A percentile compares a stretch with the other conserved stretches of the same genome.
These are phyloP conservation scores for Mycena pura DNA, from an alignment of 768 basidiomycete genomes.

Conservation along the genomic window DNA sequence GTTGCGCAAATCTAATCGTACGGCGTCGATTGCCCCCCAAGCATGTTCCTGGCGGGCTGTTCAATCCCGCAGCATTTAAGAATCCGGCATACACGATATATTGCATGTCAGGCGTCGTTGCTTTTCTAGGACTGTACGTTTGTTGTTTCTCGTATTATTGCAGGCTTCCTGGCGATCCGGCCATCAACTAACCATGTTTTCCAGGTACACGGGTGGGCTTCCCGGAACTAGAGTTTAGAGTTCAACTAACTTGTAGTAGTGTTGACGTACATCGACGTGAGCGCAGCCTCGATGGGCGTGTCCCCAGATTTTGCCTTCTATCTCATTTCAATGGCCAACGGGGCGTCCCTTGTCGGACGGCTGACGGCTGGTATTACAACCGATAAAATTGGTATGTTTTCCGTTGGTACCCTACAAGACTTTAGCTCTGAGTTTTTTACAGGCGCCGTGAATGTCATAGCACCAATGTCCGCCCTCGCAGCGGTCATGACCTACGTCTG, in stretches of 20 bases:
- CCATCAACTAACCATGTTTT: too few relatives aligned
- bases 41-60: constrained; percentile 57
- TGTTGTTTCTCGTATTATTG: too few relatives aligned
- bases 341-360: constrained; percentile 69
- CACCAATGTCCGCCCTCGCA: constrained; percentile 62
- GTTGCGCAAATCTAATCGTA: constrained; percentile 53
- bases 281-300: constrained; percentile 58
- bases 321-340: constrained; percentile 73
- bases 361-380: constrained; percentile 56
- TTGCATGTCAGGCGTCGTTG: constrained; percentile 58
- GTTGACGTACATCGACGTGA: constrained; percentile 70
- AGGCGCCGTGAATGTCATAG: constrained; percentile 76
- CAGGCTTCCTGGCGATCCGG: too few relatives aligned
- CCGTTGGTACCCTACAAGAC: not conserved
- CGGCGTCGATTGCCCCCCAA: constrained; percentile 60
- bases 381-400: constrained; percentile 57
- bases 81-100: constrained; percentile 61
- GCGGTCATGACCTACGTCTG: constrained; percentile 70
- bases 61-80: constrained; percentile 50
- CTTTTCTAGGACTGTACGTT: constrained; percentile 75
- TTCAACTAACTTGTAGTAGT: constrained; percentile 46
- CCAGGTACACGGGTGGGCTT: constrained; percentile 61
- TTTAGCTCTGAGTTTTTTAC: not conserved
- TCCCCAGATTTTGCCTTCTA: constrained; percentile 64
- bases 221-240: not conserved